Evolutionary conservation across 805 yeast genomes (phyloP).

Genomic region (Sugiyamaella floridensis): DNA sequence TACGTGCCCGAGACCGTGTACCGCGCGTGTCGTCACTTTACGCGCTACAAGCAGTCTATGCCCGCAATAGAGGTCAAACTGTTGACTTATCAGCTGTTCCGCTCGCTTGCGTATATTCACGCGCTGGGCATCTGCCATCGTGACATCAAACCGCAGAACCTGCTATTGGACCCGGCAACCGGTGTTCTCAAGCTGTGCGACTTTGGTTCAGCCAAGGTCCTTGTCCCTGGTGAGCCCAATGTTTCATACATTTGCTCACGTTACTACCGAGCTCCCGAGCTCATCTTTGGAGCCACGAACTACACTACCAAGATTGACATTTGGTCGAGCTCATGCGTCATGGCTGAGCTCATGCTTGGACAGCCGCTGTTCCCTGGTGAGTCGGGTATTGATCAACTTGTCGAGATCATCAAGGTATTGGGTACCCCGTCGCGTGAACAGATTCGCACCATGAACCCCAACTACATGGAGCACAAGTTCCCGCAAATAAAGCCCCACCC

Average conservation of each 20-base stretch:
- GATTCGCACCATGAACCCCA: slow-evolving; percentile 90
- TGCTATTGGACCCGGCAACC: slow-evolving; percentile 75
- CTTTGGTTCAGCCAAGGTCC: slow-evolving; percentile 90
- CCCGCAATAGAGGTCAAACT: slow-evolving; percentile 83
- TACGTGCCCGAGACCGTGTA: slow-evolving; percentile 94
- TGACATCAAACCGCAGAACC: slow-evolving; percentile 86
- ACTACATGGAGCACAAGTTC: slow-evolving; percentile 94
- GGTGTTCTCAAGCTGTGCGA: slow-evolving; percentile 90
- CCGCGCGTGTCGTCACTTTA: slow-evolving; percentile 75
- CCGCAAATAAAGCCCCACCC: slow-evolving; percentile 52
- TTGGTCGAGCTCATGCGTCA: slow-evolving; percentile 91
- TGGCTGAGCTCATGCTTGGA: slow-evolving; percentile 92
- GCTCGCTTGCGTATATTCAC: slow-evolving; percentile 73
- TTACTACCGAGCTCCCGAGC: slow-evolving; percentile 95
- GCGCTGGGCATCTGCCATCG: slow-evolving; percentile 74
- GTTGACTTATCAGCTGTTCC: slow-evolving; percentile 74
- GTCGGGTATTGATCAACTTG: slow-evolving; percentile 93
- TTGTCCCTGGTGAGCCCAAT: slow-evolving; percentile 86
- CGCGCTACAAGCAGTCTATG: slow-evolving; percentile 56
- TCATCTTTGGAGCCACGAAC: slow-evolving; percentile 93
- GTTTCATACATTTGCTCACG: slow-evolving; percentile 95
- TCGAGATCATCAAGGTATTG: slow-evolving; percentile 88
- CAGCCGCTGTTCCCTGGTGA: slow-evolving; percentile 98
- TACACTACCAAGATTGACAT: slow-evolving; percentile 95
- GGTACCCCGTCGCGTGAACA: slow-evolving; percentile 95